A percentile compares a stretch with the other conserved stretches of the same genome.
These are phyloP conservation scores for Neopestalotiopsis sp. DNA, from an alignment of 2,329 filamentous ascomycete species.

Conservation along the genomic window DNA sequence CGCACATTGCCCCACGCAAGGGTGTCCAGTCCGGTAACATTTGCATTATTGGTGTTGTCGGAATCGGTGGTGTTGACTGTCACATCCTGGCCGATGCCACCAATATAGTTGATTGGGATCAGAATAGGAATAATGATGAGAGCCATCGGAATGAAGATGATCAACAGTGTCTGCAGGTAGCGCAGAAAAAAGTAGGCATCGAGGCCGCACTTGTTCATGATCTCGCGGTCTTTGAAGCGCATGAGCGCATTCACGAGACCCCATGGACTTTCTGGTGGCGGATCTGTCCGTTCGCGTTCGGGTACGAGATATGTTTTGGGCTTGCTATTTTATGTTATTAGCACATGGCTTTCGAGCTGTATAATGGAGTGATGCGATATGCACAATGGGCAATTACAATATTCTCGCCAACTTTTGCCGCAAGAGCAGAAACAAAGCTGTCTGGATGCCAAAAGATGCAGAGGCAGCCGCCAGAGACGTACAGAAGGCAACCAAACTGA, in stretches of 20 bases:
- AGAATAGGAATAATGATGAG: slow-evolving; percentile 82
- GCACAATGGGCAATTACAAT: slow-evolving; percentile 64
- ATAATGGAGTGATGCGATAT: neutral
- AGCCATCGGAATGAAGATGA: slow-evolving; percentile 89
- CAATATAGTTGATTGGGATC: slow-evolving; percentile 81
- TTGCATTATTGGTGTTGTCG: slow-evolving; percentile 27
- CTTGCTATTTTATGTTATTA: slow-evolving; percentile 57
- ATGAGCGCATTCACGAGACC: slow-evolving; percentile 65
- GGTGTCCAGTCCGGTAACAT: slow-evolving; percentile 73
- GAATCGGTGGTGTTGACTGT: slow-evolving; percentile 41
- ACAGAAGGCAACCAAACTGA: slow-evolving; percentile 62
- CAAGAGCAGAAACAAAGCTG: slow-evolving; percentile 76
- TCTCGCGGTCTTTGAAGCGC: slow-evolving; percentile 74
- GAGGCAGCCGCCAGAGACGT: slow-evolving; percentile 69
- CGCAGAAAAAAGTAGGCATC: slow-evolving; percentile 92
- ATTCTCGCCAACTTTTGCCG: slow-evolving; percentile 82
- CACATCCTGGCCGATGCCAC: slow-evolving; percentile 65
- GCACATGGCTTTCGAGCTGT: neutral
- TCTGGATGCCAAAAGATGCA: slow-evolving; percentile 66
- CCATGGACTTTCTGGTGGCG: slow-evolving; percentile 66
- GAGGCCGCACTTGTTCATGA: slow-evolving; percentile 94
- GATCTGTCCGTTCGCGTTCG: slow-evolving; percentile 80
- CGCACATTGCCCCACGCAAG: slow-evolving; percentile 89
- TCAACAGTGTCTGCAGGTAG: slow-evolving; percentile 80
- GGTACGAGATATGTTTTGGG: slow-evolving; percentile 87